These are phyloP conservation scores for Fonsecaea erecta DNA, from an alignment of 2,329 filamentous ascomycete species.

Conservation along the genomic window DNA sequence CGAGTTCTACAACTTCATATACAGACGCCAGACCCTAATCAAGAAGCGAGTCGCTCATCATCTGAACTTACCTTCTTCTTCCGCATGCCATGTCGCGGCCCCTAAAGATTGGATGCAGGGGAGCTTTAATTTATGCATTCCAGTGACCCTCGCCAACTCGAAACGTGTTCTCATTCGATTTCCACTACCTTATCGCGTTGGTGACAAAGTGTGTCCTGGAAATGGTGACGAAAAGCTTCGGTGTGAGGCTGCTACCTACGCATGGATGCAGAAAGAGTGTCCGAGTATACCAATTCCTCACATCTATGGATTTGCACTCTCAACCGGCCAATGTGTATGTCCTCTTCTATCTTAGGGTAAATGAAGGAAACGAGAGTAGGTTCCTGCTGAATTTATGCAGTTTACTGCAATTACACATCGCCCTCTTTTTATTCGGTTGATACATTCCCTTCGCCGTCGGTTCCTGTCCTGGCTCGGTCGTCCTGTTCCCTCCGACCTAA, in stretches of 20 bases:
- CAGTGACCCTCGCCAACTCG: slow-evolving; percentile 29
- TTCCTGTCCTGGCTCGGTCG: not conserved
- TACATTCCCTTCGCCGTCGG: not conserved
- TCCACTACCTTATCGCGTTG: slow-evolving; percentile 39
- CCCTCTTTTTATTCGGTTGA: not conserved
- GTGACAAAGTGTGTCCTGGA: slow-evolving; percentile 33
- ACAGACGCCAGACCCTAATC: too few species aligned
- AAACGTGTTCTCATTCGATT: slow-evolving; percentile 35
- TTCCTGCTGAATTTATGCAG: too few species aligned
- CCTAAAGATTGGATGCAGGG: slow-evolving; percentile 38
- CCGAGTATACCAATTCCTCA: not conserved
- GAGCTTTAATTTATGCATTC: slow-evolving; percentile 41
- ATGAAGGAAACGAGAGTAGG: too few species aligned
- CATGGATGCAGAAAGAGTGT: slow-evolving; percentile 33
- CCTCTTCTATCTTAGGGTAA: too few species aligned
- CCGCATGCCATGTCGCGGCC: slow-evolving; percentile 33
- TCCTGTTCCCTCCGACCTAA: too few species aligned
- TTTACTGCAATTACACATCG: not conserved
- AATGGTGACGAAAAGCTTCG: slow-evolving; percentile 41
- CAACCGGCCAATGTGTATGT: not conserved
- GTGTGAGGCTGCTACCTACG: slow-evolving; percentile 41
- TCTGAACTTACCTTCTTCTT: slow-evolving; percentile 17
- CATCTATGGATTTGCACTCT: not conserved
- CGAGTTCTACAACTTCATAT: too few species aligned
- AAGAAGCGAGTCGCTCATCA: too few species aligned